Evolutionary conservation across 108 stramenopile species (phyloP), one percentile per base, ranked within the genome.

Genomic region (Nitzschia palea): DNA sequence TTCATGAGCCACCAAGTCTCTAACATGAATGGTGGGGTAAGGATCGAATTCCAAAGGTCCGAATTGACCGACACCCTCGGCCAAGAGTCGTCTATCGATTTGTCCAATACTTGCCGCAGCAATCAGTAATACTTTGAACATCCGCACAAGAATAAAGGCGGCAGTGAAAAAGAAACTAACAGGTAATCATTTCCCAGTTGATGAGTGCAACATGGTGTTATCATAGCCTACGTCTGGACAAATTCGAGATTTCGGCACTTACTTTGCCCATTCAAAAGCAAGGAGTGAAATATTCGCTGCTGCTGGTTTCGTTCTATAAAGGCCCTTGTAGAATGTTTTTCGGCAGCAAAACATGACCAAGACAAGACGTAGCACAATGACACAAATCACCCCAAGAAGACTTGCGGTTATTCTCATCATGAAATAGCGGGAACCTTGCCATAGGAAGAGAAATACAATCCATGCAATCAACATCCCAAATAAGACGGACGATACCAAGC

Each of bases 21-120:
- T 20, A 15, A 36, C 33, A 27, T 40, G 20, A 52, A 61, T 20
- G 25, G 18, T 18, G 17, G 70, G 70, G 23, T 51, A 58, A 30
- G 6, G 9, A 36, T 70, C 50, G 29, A 70, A n/a, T n/a, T 28
- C 18, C 4, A 69, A 8, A 30, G 4, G 20, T 31, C 74, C 74
- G 30, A 70, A 57, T 25, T 65, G 22, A 14, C 37, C 44, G 29
- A 64, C 63, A 14, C 45, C 54, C 8, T 61, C 23, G 25, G 44
- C 53, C n/a, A 76, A 51, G 47, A 76, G 65, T 9, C 35, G 5
- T 9, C 22, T 60, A 43, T 76, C 75, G 35, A 76, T 70, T 32
- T 59, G 31, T 9, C 75, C 75, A 9, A 76, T 29, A 22, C 44
- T 69, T 26, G 53, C 45, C 17, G 54, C 57, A 1, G 75, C 5